These are phyloP conservation scores for Metschnikowia borealis DNA, from an alignment of 805 yeast species.

Conservation along the genomic window DNA sequence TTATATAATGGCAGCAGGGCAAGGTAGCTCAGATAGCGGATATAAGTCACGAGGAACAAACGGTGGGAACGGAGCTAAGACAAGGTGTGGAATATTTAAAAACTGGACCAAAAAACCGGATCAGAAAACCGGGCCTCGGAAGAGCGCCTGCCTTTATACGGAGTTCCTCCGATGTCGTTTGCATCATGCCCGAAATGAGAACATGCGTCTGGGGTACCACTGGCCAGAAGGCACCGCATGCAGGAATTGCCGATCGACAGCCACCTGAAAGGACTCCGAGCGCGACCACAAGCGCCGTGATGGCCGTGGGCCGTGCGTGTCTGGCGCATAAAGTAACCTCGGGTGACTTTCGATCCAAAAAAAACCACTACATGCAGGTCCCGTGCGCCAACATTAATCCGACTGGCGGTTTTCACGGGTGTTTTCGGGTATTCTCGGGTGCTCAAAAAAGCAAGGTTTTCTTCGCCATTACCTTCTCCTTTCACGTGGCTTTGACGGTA, in stretches of 20 bases:
- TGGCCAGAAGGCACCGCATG: constrained; percentile 2
- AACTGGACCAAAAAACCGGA: not conserved
- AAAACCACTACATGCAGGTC: not conserved
- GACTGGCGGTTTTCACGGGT: constrained; percentile 5
- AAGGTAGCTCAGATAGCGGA: too few relatives aligned
- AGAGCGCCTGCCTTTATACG: constrained; percentile 10
- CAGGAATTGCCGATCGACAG: constrained; percentile 4
- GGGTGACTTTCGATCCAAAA: constrained; percentile 11
- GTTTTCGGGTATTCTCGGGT: constrained; percentile 2
- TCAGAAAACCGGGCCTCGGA: not conserved
- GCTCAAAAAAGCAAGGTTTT: not conserved
- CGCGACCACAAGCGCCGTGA: constrained; percentile 3
- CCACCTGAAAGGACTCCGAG: constrained; percentile 5
- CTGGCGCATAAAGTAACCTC: constrained; percentile 5
- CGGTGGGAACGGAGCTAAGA: not conserved
- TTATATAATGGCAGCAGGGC: too few relatives aligned
- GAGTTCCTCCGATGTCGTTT: constrained; percentile 15
- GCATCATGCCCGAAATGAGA: constrained; percentile 14
- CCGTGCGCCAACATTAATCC: constrained; percentile 2
- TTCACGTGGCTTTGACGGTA: not conserved
- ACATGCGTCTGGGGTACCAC: constrained; percentile 21
- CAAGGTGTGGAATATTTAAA: not conserved
- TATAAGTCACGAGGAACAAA: not conserved
- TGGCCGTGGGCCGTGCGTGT: not conserved
- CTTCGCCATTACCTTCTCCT: not conserved